Percentiles rank a stretch among this genome's conserved stretches.
Evolutionary conservation across 164 flowering plant species (phyloP).

Genomic region (Vitis cinerea): DNA sequence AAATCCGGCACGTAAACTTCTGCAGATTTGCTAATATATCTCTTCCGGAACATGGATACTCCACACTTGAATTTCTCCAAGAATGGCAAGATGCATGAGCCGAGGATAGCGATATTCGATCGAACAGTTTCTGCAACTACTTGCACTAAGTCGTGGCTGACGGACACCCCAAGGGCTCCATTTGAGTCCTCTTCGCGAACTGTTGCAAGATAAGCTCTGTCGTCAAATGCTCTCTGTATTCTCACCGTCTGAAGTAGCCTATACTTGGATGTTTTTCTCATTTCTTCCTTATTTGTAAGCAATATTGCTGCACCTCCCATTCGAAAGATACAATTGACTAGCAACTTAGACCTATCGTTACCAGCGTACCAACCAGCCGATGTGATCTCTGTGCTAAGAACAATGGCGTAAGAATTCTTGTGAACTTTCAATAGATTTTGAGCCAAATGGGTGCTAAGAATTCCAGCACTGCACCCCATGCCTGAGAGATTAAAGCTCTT

Average conservation of each 20-base stretch:
- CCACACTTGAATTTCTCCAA: constrained; percentile 34
- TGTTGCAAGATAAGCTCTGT: constrained; percentile 40
- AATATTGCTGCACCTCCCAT: constrained; percentile 68
- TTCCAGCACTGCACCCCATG: constrained; percentile 83
- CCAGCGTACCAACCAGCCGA: constrained; percentile 75
- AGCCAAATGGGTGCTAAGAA: constrained; percentile 51
- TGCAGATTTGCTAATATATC: constrained; percentile 16
- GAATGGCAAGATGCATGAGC: constrained; percentile 43
- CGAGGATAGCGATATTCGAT: constrained; percentile 33
- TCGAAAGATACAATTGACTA: constrained; percentile 65
- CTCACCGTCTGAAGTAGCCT: constrained; percentile 29
- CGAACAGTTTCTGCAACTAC: constrained; percentile 50
- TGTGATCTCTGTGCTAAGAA: constrained; percentile 68
- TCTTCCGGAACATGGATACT: constrained; percentile 26
- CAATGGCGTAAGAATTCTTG: constrained; percentile 44
- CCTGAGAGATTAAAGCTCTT: constrained; percentile 68
- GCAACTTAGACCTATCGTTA: constrained; percentile 45
- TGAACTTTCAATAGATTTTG: constrained; percentile 33
- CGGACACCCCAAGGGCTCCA: constrained; percentile 59
- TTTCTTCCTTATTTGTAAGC: constrained; percentile 37
- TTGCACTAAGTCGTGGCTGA: constrained; percentile 34
- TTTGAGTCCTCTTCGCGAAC: constrained; percentile 55
- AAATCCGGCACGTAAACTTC: constrained; percentile 61
- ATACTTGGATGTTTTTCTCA: constrained; percentile 36
- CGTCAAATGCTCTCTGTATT: constrained; percentile 49